phyloP scores from a whole-genome alignment of 2,329 filamentous ascomycete genomes.

The Colletotrichum liriopes region DNA sequence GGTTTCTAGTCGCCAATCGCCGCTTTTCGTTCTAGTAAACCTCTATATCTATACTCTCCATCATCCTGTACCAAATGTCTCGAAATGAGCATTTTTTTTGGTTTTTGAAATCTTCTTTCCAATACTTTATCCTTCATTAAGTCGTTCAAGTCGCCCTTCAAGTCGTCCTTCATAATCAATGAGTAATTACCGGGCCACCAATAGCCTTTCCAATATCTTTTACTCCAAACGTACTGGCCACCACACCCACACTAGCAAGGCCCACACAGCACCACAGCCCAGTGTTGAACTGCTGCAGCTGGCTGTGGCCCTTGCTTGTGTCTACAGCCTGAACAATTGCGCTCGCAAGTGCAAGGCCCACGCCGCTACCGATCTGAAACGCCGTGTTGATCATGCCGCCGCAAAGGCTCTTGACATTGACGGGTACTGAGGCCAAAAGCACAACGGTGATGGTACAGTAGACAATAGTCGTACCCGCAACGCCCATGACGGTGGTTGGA shows the following conservation, averaged over 20 bases:
- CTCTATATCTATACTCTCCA: too few species aligned
- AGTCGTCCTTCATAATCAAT: conserved; percentile 2
- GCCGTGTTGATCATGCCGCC: conserved; percentile 39
- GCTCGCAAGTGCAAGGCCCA: conserved; percentile 28
- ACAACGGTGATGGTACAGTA: conserved; percentile 42
- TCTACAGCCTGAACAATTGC: conserved; percentile 34
- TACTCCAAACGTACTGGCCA: conserved; percentile 27
- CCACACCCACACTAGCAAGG: conserved; percentile 30
- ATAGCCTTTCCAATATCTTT: conserved; percentile 26
- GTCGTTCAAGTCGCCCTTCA: background rate
- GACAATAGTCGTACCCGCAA: conserved; percentile 33
- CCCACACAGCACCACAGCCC: conserved; percentile 34
- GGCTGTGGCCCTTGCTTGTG: conserved; percentile 23
- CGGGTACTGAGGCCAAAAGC: conserved; percentile 30
- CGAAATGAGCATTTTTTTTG: background rate
- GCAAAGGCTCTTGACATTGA: conserved; percentile 42
- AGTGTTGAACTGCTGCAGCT: conserved; percentile 29
- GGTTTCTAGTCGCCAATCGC: background rate
- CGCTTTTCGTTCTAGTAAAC: too few species aligned
- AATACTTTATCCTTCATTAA: too few species aligned
- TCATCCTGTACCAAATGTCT: background rate
- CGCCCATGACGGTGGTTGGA: conserved; percentile 34
- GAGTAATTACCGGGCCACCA: conserved; percentile 10
- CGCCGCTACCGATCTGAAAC: conserved; percentile 38
- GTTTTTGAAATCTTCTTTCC: background rate